Conservation (phyloP, 257 asterid genomes). For the Solanum gandarillasii region DNA sequence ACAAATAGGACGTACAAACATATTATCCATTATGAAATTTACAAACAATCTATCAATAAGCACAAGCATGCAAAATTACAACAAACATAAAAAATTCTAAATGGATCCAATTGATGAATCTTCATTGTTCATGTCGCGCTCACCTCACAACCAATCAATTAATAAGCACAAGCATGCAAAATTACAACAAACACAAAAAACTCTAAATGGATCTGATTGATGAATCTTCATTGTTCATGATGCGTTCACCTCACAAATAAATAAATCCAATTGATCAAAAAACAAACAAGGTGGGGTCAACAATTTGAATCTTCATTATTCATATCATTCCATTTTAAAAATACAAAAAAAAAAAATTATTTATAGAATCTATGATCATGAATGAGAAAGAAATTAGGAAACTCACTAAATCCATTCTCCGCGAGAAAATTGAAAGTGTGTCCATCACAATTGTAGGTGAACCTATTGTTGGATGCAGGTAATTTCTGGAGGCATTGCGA, state of each 20-base stretch:
- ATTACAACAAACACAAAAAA: background rate
- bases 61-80: background rate
- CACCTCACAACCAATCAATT: background rate
- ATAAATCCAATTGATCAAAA: background rate
- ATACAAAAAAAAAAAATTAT: no score
- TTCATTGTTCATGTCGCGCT: background rate
- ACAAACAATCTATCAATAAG: background rate
- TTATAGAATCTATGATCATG: background rate
- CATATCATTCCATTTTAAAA: background rate
- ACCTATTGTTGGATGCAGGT: slow-evolving; percentile 82
- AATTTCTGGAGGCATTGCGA: slow-evolving; percentile 92
- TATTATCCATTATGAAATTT: background rate
- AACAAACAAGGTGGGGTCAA: no score
- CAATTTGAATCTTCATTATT: background rate
- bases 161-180: background rate
- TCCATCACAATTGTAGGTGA: slow-evolving; percentile 91
- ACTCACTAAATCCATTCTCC: slow-evolving; percentile 81
- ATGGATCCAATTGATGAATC: background rate
- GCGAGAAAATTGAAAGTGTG: slow-evolving; percentile 93
- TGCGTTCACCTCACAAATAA: background rate
- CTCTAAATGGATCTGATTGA: background rate
- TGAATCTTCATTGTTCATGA: background rate
- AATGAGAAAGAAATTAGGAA: background rate
- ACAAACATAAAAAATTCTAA: background rate
- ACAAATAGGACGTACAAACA: background rate